Base-by-base conservation (phyloP, 2,329 filamentous ascomycete species). In the Calonectria crousiana region DNA sequence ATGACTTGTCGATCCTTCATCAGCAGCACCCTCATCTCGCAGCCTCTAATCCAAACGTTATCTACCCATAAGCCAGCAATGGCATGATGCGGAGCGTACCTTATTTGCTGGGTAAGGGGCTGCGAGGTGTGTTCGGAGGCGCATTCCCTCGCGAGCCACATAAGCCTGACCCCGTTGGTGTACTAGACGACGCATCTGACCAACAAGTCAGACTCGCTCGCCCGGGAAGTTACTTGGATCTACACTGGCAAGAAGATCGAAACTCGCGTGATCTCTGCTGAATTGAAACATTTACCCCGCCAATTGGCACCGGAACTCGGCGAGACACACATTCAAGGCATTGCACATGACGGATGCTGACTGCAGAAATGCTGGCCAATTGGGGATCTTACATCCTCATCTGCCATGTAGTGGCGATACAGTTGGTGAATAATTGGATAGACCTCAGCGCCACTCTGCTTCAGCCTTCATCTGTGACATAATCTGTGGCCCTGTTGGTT, bases 1-100 rank as follows among this genome's bases (percentile, higher is more conserved):
- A 62, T 62, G 56, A 38, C 56, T 62, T 62, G 56, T 62, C 56
- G 56, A 62, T 62, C 56, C 41, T 23, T 41, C 56, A 41, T 62
- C 36, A 3, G 14, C 18, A n/a, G 5, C 6, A 8, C 8, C 23
- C 14, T 47, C n/a, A 11, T 10, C 14, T 41, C 34, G 0, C 26
- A 32, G 4, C 9, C 49, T 32, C 28, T 53, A 28, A 16, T 44
- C 56, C n/a, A 60, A 60, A 60, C 32, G 56, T 60, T 60, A 60
- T 60, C 56, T 14, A 32, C 14, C n/a, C 11, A n/a, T 26, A 28
- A n/a, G 56, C 26, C 56, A 60, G 34, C n/a, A 28, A 6, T 16
- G 34, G 26, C 36, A 60, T 38, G 34, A 28, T 38, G 11, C 56
- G 56, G 56, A 38, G 26, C n/a, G 16, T 14, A 41, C 36, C 56